Base-by-base conservation (phyloP, 1,284 basidiomycete species). In the Pseudozyma pruni region DNA sequence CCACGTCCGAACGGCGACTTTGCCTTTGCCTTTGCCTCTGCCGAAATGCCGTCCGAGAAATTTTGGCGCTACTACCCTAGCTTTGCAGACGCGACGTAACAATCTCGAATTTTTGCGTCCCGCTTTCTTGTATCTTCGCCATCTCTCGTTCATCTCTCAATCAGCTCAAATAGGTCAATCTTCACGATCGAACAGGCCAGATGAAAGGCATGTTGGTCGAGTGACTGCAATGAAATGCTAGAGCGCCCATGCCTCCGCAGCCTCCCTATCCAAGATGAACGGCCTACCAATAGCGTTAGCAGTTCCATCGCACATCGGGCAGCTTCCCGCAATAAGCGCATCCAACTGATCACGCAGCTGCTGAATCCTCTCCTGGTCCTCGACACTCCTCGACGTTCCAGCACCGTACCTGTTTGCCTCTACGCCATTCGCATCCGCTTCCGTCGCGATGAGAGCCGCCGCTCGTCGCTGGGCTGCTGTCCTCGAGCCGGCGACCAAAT, bases 281-380 rank as follows among this genome's bases (percentile, higher is more conserved):
- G 74, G 75, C 23, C 66, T 27, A 2, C 62, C 67, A 27, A 81
- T 64, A 2, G 77, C 74, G 14, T 71, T 74, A 4, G 76, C 73
- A 9, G 63, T 60, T 0, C 73, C 75, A 22, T 78, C 74, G 64
- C 80, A 81, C 32, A 77, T 56, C 1, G 72, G 72, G 34, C 80
- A 81, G 25, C 71, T 71, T 31, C 72, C 75, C 1, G 80, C 80
- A 8, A 82, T 72, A n/a, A 82, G 56, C 4, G 74, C 55, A 38
- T 81, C 80, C 37, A 82, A 53, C 58, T 82, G 79, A 31, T 71
- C 63, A 16, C 78, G 64, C 23, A 80, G 48, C 46, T 73, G 71
- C 46, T 79, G 76, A 17, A 78, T 59, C 32, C 63, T 45, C 37
- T 78, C 61, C 40, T 74, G 61, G 38, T 76, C 74, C 34, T 75